Evolutionary conservation across 805 yeast species (phyloP), one percentile per base, ranked within the genome.

Genomic region (Henningerozyma blattae): DNA sequence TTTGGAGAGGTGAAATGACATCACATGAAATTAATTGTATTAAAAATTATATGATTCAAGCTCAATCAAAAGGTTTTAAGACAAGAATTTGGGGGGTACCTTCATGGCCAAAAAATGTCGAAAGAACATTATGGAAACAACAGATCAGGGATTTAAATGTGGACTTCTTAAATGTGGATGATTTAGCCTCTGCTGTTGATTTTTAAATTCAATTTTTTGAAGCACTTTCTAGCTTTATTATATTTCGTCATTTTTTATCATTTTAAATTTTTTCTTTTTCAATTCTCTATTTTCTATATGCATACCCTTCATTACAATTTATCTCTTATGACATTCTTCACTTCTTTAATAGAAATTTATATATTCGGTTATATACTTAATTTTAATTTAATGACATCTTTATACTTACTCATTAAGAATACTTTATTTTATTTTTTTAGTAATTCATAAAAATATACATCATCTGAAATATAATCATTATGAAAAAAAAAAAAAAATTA

Each of bases 21-120:
- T 31, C 27, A 7, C 35, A 39, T 4, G 45, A 44, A 24, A 31
- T 44, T 5, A 32, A 34, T 3, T 52, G 54, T 38, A 36, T 45
- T 13, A 37, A 28, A 7, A 42, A 41, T 18, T 51, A 71, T 15
- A 40, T 56, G 13, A 35, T 39, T 3, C 34, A 37, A 13, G 77
- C 82, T 2, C 83, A 77, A 43, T 46, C 52, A 3, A 38, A 56
- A 32, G 71, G 72, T 10, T 45, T 78, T 27, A 62, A 65, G 42
- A 70, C 83, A 0, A 59, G 89, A 36, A 59, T 78, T 20, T 80
- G 87, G 87, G 86, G 77, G 15, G 75, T 74, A 7, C 76, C 83
- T 1, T 61, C 62, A 33, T 78, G 85, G 85, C 86, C 87, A 28
- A 9, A 20, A 17, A 3, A 27, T 8, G 17, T 17, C 19, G 34